Base-by-base conservation (phyloP, 495 filamentous ascomycete genomes). In the Podospora anserina region DNA sequence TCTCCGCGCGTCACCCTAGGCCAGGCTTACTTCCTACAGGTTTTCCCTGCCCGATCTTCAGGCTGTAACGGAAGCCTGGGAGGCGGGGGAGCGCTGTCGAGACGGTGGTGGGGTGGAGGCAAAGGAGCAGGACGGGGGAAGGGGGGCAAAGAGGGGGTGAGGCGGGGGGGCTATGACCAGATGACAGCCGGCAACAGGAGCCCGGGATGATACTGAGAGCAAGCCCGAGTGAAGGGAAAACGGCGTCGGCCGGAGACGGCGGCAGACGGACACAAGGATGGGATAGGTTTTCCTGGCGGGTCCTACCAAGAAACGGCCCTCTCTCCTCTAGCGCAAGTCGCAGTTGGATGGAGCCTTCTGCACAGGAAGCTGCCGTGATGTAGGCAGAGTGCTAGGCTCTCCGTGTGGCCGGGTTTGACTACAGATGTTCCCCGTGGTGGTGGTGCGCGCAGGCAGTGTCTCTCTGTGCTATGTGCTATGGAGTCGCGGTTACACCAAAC, bases 51-150 rank as follows among this genome's bases (percentile, higher is more conserved):
- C 79, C 75, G 75, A 78, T 71, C 70, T 80, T 82, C 78, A 79
- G 82, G 81, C 77, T 80, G 82, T 78, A 77, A 80, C 79, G 79
- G 78, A 78, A 75, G 76, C 69, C 76, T 76, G 77, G 74, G 74
- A 74, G 39, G 9, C 39, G 39, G 76, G 74, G 74, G 74, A 13
- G 9, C 13, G 39, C 70, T 75, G 72, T 75, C 54, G 65, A 58
- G 26, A 70, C 30, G 61, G 64, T 60, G 66, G 54, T 64, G 66
- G 63, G 66, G 59, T 66, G 66, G 34, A 61, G 61, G 67, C 32
- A 66, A 63, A 19, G 66, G 55, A 23, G 63, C 32, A 54, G 63
- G 63, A 59, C 56, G 61, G 18, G 62, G 66, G 15, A 20, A 11
- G 28, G 58, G 57, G 61, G 64, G 32, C 64, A 30, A 64, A 64